A percentile compares a stretch with the other conserved stretches of the same genome.
Evolutionary conservation across 306 rosid genomes (phyloP).

Genomic region (Glycine soja): DNA sequence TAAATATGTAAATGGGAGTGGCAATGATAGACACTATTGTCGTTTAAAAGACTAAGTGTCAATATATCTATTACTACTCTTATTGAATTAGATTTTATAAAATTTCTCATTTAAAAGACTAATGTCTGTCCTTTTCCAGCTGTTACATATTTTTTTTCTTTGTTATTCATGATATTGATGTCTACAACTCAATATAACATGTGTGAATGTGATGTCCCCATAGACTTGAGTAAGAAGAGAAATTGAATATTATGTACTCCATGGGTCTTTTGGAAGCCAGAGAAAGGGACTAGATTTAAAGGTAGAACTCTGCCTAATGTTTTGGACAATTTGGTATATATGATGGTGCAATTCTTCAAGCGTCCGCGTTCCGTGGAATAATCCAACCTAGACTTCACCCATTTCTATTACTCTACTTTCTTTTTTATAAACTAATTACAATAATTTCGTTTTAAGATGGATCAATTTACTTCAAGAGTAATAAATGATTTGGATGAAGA

Average conservation of each 20-base stretch:
- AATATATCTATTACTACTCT: background rate
- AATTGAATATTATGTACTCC: background rate
- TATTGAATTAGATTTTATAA: too few species aligned
- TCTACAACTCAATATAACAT: background rate
- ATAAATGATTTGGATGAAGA: too few species aligned
- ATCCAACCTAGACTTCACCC: background rate
- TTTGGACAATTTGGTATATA: background rate
- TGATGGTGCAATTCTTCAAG: conserved; percentile 27
- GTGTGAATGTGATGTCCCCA: background rate
- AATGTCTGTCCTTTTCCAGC: background rate
- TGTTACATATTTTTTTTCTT: background rate
- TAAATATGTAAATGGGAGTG: background rate
- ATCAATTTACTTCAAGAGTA: background rate
- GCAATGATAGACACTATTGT: background rate
- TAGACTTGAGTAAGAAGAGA: background rate
- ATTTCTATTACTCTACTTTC: background rate
- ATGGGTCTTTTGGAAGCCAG: too few species aligned
- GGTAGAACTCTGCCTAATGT: conserved; percentile 43
- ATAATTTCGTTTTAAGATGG: background rate
- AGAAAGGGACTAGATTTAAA: background rate
- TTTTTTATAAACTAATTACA: background rate
- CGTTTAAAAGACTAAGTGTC: background rate
- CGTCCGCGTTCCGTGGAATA: conserved; percentile 21
- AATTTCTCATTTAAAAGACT: background rate
- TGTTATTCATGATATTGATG: background rate